Evolutionary conservation across 2,329 filamentous ascomycete genomes (phyloP), one percentile per base, ranked within the genome.

Genomic region (Apiospora arundinis): DNA sequence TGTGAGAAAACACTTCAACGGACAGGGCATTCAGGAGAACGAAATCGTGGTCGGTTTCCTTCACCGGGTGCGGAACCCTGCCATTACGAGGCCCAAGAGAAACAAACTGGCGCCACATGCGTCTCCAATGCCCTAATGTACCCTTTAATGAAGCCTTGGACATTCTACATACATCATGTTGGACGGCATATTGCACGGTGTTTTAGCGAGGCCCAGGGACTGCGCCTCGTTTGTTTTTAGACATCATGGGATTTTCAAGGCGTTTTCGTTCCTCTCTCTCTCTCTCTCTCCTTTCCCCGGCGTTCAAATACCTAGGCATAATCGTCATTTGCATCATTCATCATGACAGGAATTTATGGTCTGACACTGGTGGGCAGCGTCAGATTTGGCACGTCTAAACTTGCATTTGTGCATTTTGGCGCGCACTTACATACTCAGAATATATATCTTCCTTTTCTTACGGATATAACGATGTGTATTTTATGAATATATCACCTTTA

Each of bases 1-100:
- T 1, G 92, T 95, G 67, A 87, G 93, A 74, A 95, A 94, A 80
- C 93, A 96, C 82, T 96, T 96, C 83, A 96, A 96, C 79, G 90
- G 90, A 45, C 86, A 93, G 74, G 92, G 92, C 21, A 89, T 95
- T 52, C 92, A 91, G 74, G 94, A 97, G 83, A 94, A 92, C 78
- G 93, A 96, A 76, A 91, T 95, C 74, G 92, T 96, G 71, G 92
- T 95, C 71, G 92, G 93, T 74, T 90, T 94, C 79, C 85, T 95
- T 73, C 93, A 94, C 85, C 92, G 91, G 78, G 87, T 93, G 42
- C 86, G 87, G 78, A 88, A 87, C 74, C 85, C 90, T 73, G 88
- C 89, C 25, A 75, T 82, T 2, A 74, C 76, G 82, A 83, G 79
- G 78, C 76, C 76, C 25, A 75, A 73, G 42, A 80, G 77, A 72